Base-by-base conservation (phyloP, 2,329 filamentous ascomycete species). In the Trichoderma sp. region DNA sequence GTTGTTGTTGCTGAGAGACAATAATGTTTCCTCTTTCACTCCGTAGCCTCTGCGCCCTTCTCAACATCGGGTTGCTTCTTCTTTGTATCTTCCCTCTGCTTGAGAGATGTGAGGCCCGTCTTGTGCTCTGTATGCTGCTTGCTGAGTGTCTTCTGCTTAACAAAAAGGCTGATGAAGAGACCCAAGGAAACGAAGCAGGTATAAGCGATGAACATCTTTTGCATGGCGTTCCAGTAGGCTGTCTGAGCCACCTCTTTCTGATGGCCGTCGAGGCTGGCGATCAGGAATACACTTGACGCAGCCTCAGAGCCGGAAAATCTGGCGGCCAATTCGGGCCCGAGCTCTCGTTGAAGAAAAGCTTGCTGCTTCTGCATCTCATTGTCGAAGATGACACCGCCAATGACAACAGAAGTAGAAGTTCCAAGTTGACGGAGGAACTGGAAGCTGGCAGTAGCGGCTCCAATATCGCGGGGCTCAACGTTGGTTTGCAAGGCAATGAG, bases 371-470 rank as follows among this genome's bases (percentile, higher is more conserved):
- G 82, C 89, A 94, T 93, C 72, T 87, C 83, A 78, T 95, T 94
- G 81, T 93, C 90, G 82, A 95, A 94, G 47, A 95, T 87, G 60
- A 93, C 91, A n/a, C 91, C 90, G 28, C 93, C 93, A 51, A 94
- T 84, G 1, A 93, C 91, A 67, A 94, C 87, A 0, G 89, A 90
- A 24, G 91, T 87, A 3, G 90, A 87, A 0, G 90, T 92, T 11
- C 89, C 90, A 3, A 94, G 82, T 75, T 92, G 91, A 24, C 92
- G 88, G 8, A 90, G 84, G 78, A 93, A 92, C 9, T 87, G 85
- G 74, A 92, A 91, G 1, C 89, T 90, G 0, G 90, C 87, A 0
- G 90, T 93, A 0, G 88, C 90, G 1, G 89, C 87, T n/a, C 89
- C 91, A 61, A 92, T 91, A 75, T 93, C 91, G 32, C 86, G 84